Evolutionary conservation across 2,329 filamentous ascomycete species (phyloP).

Genomic region (Amauroascus niger): DNA sequence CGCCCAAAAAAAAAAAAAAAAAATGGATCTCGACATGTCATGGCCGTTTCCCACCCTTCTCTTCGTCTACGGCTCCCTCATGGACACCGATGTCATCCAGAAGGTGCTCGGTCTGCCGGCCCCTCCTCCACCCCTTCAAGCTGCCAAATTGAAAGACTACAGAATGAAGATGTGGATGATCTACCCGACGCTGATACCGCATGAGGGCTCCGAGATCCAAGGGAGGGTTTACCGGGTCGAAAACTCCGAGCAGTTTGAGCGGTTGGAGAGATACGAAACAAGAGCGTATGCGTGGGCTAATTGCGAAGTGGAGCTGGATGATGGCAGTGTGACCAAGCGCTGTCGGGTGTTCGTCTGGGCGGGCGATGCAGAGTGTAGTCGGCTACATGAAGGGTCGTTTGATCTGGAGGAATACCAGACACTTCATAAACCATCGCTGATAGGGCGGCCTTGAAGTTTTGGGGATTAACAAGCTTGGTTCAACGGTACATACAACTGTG

Average conservation of each 20-base stretch:
- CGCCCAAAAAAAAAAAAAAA: too few species aligned
- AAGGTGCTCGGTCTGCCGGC: constrained; percentile 5
- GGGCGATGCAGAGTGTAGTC: constrained; percentile 5
- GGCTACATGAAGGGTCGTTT: constrained; percentile 11
- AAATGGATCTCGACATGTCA: background rate
- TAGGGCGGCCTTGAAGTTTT: background rate
- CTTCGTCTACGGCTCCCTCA: constrained; percentile 17
- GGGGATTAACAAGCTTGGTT: too few species aligned
- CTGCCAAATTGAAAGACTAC: constrained; percentile 12
- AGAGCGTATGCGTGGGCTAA: constrained; percentile 11
- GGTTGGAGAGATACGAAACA: constrained; percentile 14
- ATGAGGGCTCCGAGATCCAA: constrained; percentile 1
- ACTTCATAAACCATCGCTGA: constrained; percentile 7
- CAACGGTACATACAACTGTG: too few species aligned
- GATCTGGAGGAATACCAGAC: constrained; percentile 12
- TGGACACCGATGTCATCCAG: constrained; percentile 15
- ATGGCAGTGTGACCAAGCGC: background rate
- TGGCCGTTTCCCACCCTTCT: constrained; percentile 1
- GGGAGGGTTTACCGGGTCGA: constrained; percentile 12
- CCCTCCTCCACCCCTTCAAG: constrained; percentile 1
- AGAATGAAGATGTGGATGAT: constrained; percentile 16
- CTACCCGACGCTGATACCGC: constrained; percentile 13
- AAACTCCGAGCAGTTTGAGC: constrained; percentile 5
- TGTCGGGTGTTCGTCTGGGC: constrained; percentile 15
- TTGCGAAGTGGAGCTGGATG: constrained; percentile 8